phyloP scores from a whole-genome alignment of 352 stramenopile genomes.

The Aphanomyces invadans region DNA sequence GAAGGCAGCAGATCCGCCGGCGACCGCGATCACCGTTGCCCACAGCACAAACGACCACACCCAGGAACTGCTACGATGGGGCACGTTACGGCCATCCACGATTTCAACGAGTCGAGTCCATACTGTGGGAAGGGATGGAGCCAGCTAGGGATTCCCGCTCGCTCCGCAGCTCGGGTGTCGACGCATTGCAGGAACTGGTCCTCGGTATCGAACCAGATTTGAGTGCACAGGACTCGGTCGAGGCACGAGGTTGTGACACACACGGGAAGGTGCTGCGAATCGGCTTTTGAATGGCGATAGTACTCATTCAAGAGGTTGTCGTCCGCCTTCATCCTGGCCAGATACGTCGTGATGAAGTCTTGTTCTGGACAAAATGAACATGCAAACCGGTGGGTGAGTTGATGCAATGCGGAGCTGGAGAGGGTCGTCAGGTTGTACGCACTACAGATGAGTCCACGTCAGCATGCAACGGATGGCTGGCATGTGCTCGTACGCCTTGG shows the following conservation, averaged over 20 bases:
- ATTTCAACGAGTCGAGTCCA: neutral
- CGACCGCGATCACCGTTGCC: neutral
- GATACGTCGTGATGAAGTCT: neutral
- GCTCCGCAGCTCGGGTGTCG: constrained; percentile 21
- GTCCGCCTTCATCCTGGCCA: constrained; percentile 43
- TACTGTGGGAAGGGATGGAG: constrained; percentile 8
- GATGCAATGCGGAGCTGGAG: constrained; percentile 34
- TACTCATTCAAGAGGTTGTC: constrained; percentile 52
- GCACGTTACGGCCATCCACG: too few relatives aligned
- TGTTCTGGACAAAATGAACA: too few relatives aligned
- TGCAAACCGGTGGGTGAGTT: constrained; percentile 29
- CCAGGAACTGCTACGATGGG: constrained; percentile 10
- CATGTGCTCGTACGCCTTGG: neutral
- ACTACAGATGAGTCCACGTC: constrained; percentile 10
- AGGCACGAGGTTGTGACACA: constrained; percentile 42
- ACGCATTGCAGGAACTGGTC: constrained; percentile 62
- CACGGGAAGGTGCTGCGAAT: constrained; percentile 38
- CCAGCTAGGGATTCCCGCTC: neutral
- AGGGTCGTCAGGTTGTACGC: constrained; percentile 54
- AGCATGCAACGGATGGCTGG: too few relatives aligned
- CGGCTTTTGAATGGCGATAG: constrained; percentile 81
- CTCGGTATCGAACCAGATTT: constrained; percentile 77
- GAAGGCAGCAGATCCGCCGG: neutral
- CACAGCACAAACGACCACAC: constrained; percentile 1
- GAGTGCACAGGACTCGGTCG: constrained; percentile 52